phyloP scores from a whole-genome alignment of 2,329 filamentous ascomycete species.

The Emergomyces pasteurianus region DNA sequence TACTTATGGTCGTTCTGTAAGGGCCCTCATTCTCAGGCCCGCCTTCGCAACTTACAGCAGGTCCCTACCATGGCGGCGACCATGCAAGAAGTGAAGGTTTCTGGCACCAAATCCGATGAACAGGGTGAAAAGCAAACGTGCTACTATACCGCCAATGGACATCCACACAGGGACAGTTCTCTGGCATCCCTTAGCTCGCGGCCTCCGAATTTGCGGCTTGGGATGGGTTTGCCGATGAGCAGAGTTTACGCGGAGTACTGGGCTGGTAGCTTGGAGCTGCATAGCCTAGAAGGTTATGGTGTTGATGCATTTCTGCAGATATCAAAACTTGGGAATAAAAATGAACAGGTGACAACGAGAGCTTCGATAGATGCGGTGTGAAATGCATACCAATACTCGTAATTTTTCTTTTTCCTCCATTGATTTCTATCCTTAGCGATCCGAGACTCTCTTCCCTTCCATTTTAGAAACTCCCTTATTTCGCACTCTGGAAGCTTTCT shows the following conservation, averaged over 20 bases:
- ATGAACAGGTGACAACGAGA: constrained; percentile 75
- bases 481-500: neutral
- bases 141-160: constrained; percentile 14
- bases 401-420: neutral
- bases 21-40: constrained; percentile 63
- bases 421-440: neutral
- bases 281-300: constrained; percentile 89
- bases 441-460: no score
- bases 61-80: constrained; percentile 91
- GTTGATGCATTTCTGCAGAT: constrained; percentile 95
- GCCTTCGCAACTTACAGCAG: constrained; percentile 71
- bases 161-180: constrained; percentile 46
- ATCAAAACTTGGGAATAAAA: constrained; percentile 93
- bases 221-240: constrained; percentile 88
- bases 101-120: constrained; percentile 21
- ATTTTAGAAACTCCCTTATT: neutral
- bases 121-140: neutral
- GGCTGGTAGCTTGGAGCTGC: constrained; percentile 82
- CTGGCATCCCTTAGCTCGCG: constrained; percentile 68
- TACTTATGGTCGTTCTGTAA: constrained; percentile 97
- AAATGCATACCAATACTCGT: constrained; percentile 7
- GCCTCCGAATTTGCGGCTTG: constrained; percentile 74
- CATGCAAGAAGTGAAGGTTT: constrained; percentile 65
- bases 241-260: constrained; percentile 96
- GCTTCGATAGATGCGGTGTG: constrained; percentile 67